Evolutionary conservation across 306 rosid genomes (phyloP), one percentile per base, ranked within the genome.

Genomic region (Dryas drummondii): DNA sequence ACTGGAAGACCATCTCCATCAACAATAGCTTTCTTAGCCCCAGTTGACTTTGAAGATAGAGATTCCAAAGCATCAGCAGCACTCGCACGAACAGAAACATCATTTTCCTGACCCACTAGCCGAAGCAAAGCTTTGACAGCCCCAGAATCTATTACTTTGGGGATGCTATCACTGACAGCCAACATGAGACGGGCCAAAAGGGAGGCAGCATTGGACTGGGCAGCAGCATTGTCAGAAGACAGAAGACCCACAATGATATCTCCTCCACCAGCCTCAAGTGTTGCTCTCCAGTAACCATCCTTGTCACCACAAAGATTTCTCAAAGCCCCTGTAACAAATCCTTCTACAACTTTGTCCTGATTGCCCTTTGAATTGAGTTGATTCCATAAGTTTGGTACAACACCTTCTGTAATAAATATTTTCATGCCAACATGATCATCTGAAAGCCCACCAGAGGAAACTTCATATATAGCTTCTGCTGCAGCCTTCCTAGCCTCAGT

Each of bases 41-140:
- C 42, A 57, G 92, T 76, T 79, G 96, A 91, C 83, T 86, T 87
- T 54, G 93, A 90, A 77, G 97, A 90, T 62, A 94, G 97, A 50
- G 87, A 97, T 89, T 94, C 97, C 61, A 94, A 79, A 78, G 97
- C 98, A 82, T 94, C 96, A 46, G 98, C 98, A 78, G 98, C 97
- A 88, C 98, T 90, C 62, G 97, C 96, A 64, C 97, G 89, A 7
- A 94, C 97, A 83, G 97, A 87, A 86, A 87, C 81, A 74, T 91
- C 85, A 84, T 94, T 91, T 82, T 94, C 81, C 79, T 59, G 87
- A 76, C 93, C 89, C 68, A 94, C 81, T 59, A 94, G 97, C 83
- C 15, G 74, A 75, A 94, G 97, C 83, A 94, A 86, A 65, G 91
- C 97, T 82, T 82, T 82, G 78, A 94, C 91, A 27, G 98, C 98